Evolutionary conservation across 805 yeast genomes (phyloP).

Genomic region (Pichia gijzeniarum): DNA sequence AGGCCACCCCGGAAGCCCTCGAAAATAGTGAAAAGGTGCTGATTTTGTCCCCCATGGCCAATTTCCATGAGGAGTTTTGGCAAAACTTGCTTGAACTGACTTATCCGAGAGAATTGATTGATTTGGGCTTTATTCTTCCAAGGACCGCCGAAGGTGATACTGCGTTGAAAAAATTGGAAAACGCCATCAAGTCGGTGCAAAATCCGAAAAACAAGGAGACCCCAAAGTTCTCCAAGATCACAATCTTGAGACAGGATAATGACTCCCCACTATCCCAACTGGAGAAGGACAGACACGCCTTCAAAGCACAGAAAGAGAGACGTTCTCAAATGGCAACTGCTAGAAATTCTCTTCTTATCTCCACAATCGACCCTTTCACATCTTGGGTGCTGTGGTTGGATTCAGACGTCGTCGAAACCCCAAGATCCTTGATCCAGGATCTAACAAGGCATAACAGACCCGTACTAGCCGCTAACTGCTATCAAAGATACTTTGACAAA

Average conservation of each 20-base stretch:
- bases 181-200: constrained; percentile 69
- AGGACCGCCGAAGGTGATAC: constrained; percentile 73
- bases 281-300: constrained; percentile 89
- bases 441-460: constrained; percentile 80
- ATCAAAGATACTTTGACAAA: constrained; percentile 69
- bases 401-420: constrained; percentile 89
- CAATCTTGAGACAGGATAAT: constrained; percentile 86
- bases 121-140: constrained; percentile 89
- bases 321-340: constrained; percentile 91
- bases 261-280: constrained; percentile 64
- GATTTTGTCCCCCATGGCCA: constrained; percentile 84
- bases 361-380: constrained; percentile 82
- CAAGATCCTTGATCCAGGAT: constrained; percentile 77
- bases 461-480: constrained; percentile 87
- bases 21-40: constrained; percentile 76
- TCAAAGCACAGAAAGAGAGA: constrained; percentile 79
- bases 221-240: constrained; percentile 71
- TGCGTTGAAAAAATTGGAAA: constrained; percentile 66
- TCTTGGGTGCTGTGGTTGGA: constrained; percentile 97
- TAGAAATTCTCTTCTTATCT: constrained; percentile 82
- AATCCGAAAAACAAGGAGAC: constrained; percentile 44
- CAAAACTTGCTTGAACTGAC: constrained; percentile 63
- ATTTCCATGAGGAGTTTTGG: constrained; percentile 86
- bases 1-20: constrained; percentile 64
- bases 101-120: constrained; percentile 81